Evolutionary conservation across 2,329 filamentous ascomycete species (phyloP).

Genomic region (Ceratocystis ficicola): DNA sequence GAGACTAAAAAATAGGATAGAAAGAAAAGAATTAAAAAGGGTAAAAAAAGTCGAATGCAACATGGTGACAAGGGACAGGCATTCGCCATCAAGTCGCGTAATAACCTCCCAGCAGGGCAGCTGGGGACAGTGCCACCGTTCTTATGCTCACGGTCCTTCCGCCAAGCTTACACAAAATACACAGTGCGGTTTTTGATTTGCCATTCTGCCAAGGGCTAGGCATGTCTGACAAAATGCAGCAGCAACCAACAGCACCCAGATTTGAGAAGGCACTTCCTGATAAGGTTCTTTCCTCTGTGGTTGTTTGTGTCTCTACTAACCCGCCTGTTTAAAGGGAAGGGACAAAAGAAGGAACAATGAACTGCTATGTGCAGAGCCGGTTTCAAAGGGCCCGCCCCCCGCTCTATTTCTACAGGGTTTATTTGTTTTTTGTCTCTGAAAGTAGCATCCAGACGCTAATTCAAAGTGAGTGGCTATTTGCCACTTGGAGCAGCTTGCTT

Average conservation of each 20-base stretch:
- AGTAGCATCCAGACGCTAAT: too few species aligned
- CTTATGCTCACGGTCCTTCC: not conserved
- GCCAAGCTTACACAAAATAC: not conserved
- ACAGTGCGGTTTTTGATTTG: not conserved
- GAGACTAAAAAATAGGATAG: not conserved
- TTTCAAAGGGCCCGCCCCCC: too few species aligned
- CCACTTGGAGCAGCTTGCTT: too few species aligned
- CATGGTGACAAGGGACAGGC: slow-evolving; percentile 2
- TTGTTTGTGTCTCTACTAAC: too few species aligned
- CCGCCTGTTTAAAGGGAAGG: too few species aligned
- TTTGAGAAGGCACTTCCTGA: not conserved
- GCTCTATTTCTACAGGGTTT: too few species aligned
- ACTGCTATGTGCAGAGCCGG: too few species aligned
- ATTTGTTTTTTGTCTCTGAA: too few species aligned
- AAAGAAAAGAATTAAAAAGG: not conserved
- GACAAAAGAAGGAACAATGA: too few species aligned
- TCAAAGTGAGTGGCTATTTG: too few species aligned
- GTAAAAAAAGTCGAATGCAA: not conserved
- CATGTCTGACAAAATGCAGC: slow-evolving; percentile 2
- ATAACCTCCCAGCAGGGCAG: not conserved
- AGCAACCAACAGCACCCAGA: not conserved
- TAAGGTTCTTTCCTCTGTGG: too few species aligned
- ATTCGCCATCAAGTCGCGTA: slow-evolving; percentile 8
- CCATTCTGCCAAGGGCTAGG: not conserved
- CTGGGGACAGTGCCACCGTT: not conserved